Evolutionary conservation across 352 stramenopile genomes (phyloP).

Genomic region (Thalassiosira ordinaria): DNA sequence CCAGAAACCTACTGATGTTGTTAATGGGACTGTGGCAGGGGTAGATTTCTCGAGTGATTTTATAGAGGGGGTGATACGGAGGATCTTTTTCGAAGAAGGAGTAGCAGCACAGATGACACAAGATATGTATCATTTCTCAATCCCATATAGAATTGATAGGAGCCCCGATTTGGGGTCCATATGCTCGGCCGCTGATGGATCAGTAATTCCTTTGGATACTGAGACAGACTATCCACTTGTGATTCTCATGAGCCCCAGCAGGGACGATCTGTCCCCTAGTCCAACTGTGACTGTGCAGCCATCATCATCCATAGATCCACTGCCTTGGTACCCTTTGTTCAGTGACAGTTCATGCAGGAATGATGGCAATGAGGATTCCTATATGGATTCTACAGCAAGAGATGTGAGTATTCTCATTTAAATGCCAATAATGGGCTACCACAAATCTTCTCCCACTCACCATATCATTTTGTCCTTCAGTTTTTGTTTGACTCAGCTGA

Average conservation of each 20-base stretch:
- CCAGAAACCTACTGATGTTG: constrained; percentile 13
- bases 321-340: constrained; percentile 3
- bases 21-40: constrained; percentile 4
- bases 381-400: background rate
- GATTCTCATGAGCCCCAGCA: background rate
- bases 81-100: constrained; percentile 23
- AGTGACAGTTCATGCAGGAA: background rate
- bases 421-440: no score
- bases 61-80: background rate
- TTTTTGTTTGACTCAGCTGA: constrained; percentile 4
- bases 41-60: background rate
- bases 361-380: background rate
- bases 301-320: background rate
- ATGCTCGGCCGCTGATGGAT: background rate
- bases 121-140: constrained; percentile 17
- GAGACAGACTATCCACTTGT: constrained; percentile 16
- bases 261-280: background rate
- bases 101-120: constrained; percentile 13
- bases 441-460: no score
- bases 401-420: no score
- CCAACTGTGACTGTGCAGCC: background rate
- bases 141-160: background rate
- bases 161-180: background rate
- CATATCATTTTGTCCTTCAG: no score
- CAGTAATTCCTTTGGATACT: constrained; percentile 21